Evolutionary conservation across 208 protist species (phyloP), one percentile per base, ranked within the genome.

Genomic region (Leptomonas pyrrhocoris): DNA sequence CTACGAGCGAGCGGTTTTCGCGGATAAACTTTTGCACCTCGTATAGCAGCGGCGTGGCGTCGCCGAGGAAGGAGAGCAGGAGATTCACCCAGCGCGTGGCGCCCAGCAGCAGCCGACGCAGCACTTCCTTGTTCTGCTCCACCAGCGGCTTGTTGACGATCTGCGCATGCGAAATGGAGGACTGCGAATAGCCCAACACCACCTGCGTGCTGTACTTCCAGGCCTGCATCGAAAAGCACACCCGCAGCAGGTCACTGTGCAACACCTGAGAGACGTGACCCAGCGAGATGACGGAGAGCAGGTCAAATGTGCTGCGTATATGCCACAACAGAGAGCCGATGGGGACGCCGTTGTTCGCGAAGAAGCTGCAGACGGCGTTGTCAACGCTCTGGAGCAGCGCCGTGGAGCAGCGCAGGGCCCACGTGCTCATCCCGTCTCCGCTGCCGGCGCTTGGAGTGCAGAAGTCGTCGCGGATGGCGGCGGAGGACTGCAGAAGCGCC

Each of bases 1-100:
- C 82, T 53, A 94, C 80, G 60, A 94, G 65, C 25, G 72, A 77
- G 23, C 86, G 89, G 58, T 84, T 73, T 12, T 74, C 42, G 46
- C 77, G 71, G 19, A 94, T 74, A 75, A 94, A 94, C 28, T 84
- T 69, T 21, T 85, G 84, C 62, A 92, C 75, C 45, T 79, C 73
- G 27, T 78, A 50, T 27, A 90, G 61, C 16, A 84, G 74, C 12
- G 61, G 43, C n/a, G 80, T 54, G 13, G 89, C 80, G 28, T 92
- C 81, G 34, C 81, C 74, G 21, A 90, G 45, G 48, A 62, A 46
- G 43, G 84, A 79, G n/a, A 90, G 68, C 55, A 92, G 63, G 23
- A 81, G 54, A 73, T 92, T 92, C 45, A 92, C 74, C 89, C 89
- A 94, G 28, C 86, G 77, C 63, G 79, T 69, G 7, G 79, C 71